Evolutionary conservation across 1,284 basidiomycete species (phyloP), one percentile per base, ranked within the genome.

Genomic region (Leccinum pallidistipes): DNA sequence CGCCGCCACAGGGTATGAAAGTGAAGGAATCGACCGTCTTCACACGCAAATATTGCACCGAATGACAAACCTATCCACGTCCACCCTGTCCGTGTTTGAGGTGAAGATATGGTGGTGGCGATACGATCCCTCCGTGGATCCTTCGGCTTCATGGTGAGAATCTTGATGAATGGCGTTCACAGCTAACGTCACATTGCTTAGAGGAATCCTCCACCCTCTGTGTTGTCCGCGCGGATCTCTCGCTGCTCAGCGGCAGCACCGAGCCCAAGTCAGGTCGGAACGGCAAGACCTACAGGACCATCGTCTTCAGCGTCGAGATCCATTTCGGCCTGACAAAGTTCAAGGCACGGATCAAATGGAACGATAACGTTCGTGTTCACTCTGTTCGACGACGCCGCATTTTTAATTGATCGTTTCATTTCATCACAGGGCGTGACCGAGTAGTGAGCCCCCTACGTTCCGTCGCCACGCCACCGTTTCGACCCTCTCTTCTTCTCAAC

Each of bases 251-350:
- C 47, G 81, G 85, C 32, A 90, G 86, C 65, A 88, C 88, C 1
- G 82, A 86, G 65, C 76, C 88, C 1, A 90, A 90, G 70, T 72
- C 76, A 5, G 85, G 88, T 1, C 82, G 75, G 65, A 82, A 81
- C 53, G 86, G 86, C 55, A 88, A 85, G 75, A 85, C 80, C 12
- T 91, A 90, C 66, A 91, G 88, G 88, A 90, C 87, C 21, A 90
- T 91, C 62, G 85, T 91, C 21, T 91, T 91, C 73, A 88, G 86
- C 38, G 86, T 91, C 38, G 90, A 91, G 70, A 91, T 92, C 60
- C 88, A 91, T 70, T 91, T 91, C 63, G 90, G 89, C 45, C 70
- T 91, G 64, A 91, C 89, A 0, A 90, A 92, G 74, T 91, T 91
- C 77, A 87, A 79, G 71, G 88, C 90, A 1, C 81, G 89, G 57